Evolutionary conservation across 1,139 yeast genomes (phyloP).

Genomic region (Yamadazyma sp.): DNA sequence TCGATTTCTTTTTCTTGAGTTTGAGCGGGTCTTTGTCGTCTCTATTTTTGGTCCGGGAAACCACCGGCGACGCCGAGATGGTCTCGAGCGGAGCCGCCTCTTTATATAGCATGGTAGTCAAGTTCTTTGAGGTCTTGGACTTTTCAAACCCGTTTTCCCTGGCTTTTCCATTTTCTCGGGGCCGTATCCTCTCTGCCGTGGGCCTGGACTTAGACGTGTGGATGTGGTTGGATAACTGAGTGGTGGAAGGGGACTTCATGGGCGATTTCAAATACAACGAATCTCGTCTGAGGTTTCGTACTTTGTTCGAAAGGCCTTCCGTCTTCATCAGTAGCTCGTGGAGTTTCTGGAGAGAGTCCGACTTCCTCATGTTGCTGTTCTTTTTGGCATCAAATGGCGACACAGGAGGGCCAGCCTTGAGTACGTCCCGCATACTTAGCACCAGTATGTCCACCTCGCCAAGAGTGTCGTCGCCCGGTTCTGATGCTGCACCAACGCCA

Average conservation of each 20-base stretch:
- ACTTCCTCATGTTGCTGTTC: conserved; percentile 19
- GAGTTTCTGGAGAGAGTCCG: conserved; percentile 24
- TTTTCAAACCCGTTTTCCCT: conserved; percentile 7
- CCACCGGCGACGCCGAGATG: conserved; percentile 5
- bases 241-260: conserved; percentile 26
- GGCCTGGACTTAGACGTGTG: conserved; percentile 7
- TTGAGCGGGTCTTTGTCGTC: no score
- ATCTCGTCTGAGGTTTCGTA: conserved; percentile 16
- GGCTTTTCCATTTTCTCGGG: neutral
- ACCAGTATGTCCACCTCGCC: conserved; percentile 25
- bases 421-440: conserved; percentile 32
- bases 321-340: conserved; percentile 18
- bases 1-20: conserved; percentile 2
- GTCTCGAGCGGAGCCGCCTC: conserved; percentile 7
- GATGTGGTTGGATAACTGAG: conserved; percentile 19
- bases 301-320: conserved; percentile 17
- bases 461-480: conserved; percentile 5
- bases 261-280: conserved; percentile 14
- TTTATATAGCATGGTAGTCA: conserved; percentile 11
- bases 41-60: neutral
- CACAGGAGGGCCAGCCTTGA: conserved; percentile 35
- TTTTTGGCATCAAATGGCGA: conserved; percentile 10
- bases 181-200: conserved; percentile 1
- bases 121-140: conserved; percentile 11
- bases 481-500: neutral